Conservation (phyloP, 441 rosid genomes). For the Gossypium lobatum region DNA sequence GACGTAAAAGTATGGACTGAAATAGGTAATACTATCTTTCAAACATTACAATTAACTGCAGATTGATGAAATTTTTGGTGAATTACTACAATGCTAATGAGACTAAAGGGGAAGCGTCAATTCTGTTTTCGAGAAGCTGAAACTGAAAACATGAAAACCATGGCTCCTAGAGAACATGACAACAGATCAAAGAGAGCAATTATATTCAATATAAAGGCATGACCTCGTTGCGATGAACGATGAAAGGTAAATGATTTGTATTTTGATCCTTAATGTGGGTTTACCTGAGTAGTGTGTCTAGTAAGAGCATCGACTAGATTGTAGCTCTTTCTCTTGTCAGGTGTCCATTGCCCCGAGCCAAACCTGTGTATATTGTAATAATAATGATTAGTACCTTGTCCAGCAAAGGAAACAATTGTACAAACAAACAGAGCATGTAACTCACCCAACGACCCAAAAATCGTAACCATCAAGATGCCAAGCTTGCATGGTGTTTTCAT, state of each 20-base stretch:
- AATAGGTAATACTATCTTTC: background rate
- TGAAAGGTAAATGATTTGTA: background rate
- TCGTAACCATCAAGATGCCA: slow-evolving; percentile 98
- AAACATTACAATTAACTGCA: background rate
- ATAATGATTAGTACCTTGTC: background rate
- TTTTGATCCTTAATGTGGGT: background rate
- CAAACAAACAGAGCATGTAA: background rate
- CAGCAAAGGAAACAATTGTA: background rate
- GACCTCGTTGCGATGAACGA: background rate
- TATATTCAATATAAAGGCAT: background rate
- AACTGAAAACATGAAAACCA: background rate
- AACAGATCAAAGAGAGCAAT: no score
- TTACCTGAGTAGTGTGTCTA: slow-evolving; percentile 87
- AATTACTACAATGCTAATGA: no score
- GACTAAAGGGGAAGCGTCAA: no score
- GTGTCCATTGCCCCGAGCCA: slow-evolving; percentile 75
- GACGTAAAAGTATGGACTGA: background rate
- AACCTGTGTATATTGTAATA: slow-evolving; percentile 32
- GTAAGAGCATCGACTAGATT: slow-evolving; percentile 71
- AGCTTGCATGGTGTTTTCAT: slow-evolving; percentile 64
- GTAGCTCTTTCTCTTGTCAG: slow-evolving; percentile 48
- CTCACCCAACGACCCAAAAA: slow-evolving; percentile 91
- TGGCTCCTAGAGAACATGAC: background rate
- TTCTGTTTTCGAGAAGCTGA: background rate
- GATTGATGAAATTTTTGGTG: no score